Evolutionary conservation across 2,329 filamentous ascomycete genomes (phyloP).

Genomic region (Mariannaea elegans): DNA sequence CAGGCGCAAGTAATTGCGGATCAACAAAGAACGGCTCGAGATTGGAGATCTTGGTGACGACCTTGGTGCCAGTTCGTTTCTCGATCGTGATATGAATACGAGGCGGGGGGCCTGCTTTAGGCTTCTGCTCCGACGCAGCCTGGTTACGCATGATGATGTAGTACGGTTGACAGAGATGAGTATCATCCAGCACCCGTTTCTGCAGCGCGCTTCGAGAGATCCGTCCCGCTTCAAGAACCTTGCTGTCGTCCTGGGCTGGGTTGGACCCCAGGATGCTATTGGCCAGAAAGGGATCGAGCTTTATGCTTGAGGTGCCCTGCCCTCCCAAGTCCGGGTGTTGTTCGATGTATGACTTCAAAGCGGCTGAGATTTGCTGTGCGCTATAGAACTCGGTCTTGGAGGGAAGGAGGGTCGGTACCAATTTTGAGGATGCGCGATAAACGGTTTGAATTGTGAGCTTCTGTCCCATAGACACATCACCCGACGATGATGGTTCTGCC

Average conservation of each 20-base stretch:
- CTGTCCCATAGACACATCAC: constrained; percentile 15
- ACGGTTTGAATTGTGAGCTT: constrained; percentile 29
- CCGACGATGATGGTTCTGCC: background rate
- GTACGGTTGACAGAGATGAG: constrained; percentile 31
- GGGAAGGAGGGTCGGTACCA: constrained; percentile 30
- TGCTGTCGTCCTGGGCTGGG: constrained; percentile 30
- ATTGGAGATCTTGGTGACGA: constrained; percentile 35
- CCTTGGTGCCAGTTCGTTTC: constrained; percentile 36
- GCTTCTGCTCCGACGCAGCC: constrained; percentile 26
- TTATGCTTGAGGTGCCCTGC: constrained; percentile 28
- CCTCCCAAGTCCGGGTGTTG: constrained; percentile 29
- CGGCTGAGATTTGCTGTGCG: constrained; percentile 27
- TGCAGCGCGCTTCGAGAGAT: constrained; percentile 31
- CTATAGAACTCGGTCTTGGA: constrained; percentile 36
- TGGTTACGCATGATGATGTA: constrained; percentile 26
- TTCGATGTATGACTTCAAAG: constrained; percentile 34
- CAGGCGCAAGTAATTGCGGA: constrained; percentile 31
- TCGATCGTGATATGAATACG: constrained; percentile 31
- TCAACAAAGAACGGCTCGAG: constrained; percentile 35
- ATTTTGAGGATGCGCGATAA: constrained; percentile 28
- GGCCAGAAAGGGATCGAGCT: constrained; percentile 31
- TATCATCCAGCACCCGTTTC: constrained; percentile 31
- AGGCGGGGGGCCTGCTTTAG: constrained; percentile 31
- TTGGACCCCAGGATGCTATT: constrained; percentile 30
- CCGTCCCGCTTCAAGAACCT: constrained; percentile 27